Evolutionary conservation across 2,329 filamentous ascomycete species (phyloP).

Genomic region (Exophiala dermatitidis): DNA sequence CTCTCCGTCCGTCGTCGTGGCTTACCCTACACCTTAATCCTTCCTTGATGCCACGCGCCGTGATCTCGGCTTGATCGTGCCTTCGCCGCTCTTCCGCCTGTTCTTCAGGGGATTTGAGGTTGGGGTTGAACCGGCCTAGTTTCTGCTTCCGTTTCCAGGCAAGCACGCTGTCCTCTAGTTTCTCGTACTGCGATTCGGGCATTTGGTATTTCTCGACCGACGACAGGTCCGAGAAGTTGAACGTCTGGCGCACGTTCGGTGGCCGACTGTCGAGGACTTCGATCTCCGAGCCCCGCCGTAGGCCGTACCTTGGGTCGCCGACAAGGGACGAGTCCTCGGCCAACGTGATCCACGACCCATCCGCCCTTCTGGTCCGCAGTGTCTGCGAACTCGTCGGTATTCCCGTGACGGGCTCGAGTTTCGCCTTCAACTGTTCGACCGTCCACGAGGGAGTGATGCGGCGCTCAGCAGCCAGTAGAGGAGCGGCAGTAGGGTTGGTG

Average conservation of each 20-base stretch:
- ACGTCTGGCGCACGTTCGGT: conserved; percentile 64
- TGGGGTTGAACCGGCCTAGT: conserved; percentile 90
- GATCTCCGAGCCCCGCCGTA: conserved; percentile 39
- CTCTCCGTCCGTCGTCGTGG: conserved; percentile 61
- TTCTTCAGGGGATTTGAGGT: conserved; percentile 61
- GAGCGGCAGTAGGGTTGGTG: conserved; percentile 25
- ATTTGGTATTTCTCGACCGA: conserved; percentile 84
- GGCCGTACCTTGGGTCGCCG: conserved; percentile 26
- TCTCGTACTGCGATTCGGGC: conserved; percentile 77
- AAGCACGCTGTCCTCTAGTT: conserved; percentile 77
- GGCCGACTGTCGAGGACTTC: conserved; percentile 31
- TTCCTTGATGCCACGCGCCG: conserved; percentile 57
- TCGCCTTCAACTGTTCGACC: conserved; percentile 72
- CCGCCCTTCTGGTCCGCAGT: conserved; percentile 57
- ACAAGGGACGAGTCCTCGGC: conserved; percentile 12
- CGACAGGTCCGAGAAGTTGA: conserved; percentile 72
- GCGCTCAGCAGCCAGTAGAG: conserved; percentile 63
- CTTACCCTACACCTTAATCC: conserved; percentile 60
- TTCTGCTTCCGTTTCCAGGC: conserved; percentile 95
- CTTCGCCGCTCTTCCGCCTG: conserved; percentile 62
- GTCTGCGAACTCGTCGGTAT: conserved; percentile 74
- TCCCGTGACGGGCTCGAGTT: conserved; percentile 88
- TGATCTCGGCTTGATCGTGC: conserved; percentile 53
- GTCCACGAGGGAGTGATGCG: conserved; percentile 90
- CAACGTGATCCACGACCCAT: conserved; percentile 16